These are phyloP conservation scores for Ophiocordyceps sinensis DNA, from an alignment of 2,329 filamentous ascomycete genomes.

Conservation along the genomic window DNA sequence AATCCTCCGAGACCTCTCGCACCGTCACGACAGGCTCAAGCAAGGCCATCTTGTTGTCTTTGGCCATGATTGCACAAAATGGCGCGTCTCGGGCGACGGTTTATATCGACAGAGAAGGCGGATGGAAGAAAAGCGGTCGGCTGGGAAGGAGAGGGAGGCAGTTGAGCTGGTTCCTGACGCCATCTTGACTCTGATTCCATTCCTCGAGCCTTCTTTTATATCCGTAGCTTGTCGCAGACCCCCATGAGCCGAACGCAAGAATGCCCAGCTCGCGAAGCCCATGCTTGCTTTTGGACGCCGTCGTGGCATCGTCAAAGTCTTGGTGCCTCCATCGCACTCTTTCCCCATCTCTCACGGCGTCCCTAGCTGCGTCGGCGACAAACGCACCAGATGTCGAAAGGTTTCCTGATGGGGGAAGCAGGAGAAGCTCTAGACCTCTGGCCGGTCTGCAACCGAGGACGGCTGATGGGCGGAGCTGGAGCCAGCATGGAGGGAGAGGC, in stretches of 20 bases:
- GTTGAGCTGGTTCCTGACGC: background rate
- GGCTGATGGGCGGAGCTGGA: background rate
- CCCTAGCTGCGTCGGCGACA: slow-evolving; percentile 5
- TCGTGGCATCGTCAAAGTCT: background rate
- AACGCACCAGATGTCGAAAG: slow-evolving; percentile 11
- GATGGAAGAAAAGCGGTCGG: background rate
- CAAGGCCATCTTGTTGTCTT: slow-evolving; percentile 2
- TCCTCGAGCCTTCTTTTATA: slow-evolving; percentile 2
- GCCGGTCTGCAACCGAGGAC: background rate
- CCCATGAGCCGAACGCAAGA: background rate
- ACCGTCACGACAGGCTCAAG: slow-evolving; percentile 2
- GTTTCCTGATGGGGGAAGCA: slow-evolving; percentile 10
- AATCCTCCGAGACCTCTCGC: slow-evolving; percentile 7
- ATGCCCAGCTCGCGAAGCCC: background rate
- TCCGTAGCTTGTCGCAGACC: background rate
- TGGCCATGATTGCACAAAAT: slow-evolving; percentile 2
- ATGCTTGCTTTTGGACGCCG: background rate
- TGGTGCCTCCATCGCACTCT: background rate
- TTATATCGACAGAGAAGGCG: slow-evolving; percentile 2
- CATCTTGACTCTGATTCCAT: slow-evolving; percentile 1
- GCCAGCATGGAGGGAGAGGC: background rate
- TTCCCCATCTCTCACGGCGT: background rate
- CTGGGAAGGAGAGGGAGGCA: background rate
- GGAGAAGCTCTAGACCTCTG: slow-evolving; percentile 3
- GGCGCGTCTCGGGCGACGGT: slow-evolving; percentile 1